phyloP scores from a whole-genome alignment of 176 grass and related monocot species.

The Eragrostis nindensis region DNA sequence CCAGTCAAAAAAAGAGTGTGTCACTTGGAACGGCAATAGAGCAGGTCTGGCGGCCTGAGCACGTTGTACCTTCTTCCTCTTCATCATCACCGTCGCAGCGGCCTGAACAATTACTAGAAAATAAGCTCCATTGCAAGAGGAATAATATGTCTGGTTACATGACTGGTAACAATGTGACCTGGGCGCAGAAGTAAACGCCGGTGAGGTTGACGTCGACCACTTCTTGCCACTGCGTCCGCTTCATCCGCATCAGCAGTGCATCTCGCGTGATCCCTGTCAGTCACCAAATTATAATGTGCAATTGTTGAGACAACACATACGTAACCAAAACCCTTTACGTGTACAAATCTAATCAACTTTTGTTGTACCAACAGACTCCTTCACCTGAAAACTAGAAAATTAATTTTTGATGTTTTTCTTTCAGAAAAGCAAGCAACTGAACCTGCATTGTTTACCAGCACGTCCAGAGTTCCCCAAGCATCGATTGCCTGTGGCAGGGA shows the following conservation, averaged over 20 bases:
- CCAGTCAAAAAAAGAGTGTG: background rate
- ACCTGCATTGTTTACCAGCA: conserved; percentile 98
- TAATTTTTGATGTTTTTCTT: background rate
- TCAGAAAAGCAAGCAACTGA: background rate
- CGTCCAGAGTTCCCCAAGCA: conserved; percentile 80
- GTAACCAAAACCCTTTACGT: background rate
- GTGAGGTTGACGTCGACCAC: conserved; percentile 97
- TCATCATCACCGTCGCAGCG: conserved; percentile 81
- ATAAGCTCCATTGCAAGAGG: background rate
- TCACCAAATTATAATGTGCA: background rate
- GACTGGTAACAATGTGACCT: conserved; percentile 49
- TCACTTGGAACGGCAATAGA: too few species aligned
- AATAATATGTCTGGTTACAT: background rate
- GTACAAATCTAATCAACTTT: background rate
- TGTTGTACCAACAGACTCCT: background rate
- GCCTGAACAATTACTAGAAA: conserved; percentile 47
- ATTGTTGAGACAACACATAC: background rate
- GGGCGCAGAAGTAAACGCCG: conserved; percentile 91
- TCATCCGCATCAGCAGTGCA: conserved; percentile 93
- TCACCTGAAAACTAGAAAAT: background rate
- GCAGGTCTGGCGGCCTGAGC: too few species aligned
- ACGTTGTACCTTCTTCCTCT: conserved; percentile 71
- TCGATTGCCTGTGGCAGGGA: conserved; percentile 59
- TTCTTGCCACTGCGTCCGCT: conserved; percentile 91
- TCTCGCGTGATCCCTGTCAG: conserved; percentile 84